These are phyloP conservation scores for Immersiporthe knoxdaviesiana DNA, from an alignment of 2,329 filamentous ascomycete species.

Conservation along the genomic window DNA sequence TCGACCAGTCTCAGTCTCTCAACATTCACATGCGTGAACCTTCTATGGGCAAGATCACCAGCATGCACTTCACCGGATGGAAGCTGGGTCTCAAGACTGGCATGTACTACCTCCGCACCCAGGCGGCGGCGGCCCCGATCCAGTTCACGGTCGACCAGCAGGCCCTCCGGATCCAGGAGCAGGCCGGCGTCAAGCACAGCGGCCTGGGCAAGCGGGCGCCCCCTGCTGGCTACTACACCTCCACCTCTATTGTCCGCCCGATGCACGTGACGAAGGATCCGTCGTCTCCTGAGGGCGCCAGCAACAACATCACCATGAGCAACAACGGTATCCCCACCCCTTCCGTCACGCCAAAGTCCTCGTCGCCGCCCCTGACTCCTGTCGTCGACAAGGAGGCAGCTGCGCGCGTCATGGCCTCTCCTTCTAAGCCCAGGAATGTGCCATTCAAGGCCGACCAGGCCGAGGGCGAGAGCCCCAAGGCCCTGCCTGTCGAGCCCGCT, in stretches of 20 bases:
- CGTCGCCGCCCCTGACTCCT: constrained; percentile 41
- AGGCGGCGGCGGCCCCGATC: constrained; percentile 94
- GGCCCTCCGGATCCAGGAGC: constrained; percentile 85
- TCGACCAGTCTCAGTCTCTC: constrained; percentile 97
- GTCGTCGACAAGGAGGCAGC: constrained; percentile 46
- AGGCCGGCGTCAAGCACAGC: constrained; percentile 67
- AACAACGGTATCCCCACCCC: constrained; percentile 70
- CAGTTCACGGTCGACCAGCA: constrained; percentile 99
- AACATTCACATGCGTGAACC: constrained; percentile 99
- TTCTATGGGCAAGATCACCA: constrained; percentile 99
- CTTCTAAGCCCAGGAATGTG: constrained; percentile 57
- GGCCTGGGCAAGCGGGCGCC: constrained; percentile 71
- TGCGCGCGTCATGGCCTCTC: constrained; percentile 54
- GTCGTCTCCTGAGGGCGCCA: constrained; percentile 43
- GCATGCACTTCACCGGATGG: constrained; percentile 99
- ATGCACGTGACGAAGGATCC: constrained; percentile 65
- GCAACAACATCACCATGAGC: constrained; percentile 35
- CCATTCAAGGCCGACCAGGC: constrained; percentile 76
- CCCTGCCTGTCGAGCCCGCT: constrained; percentile 72
- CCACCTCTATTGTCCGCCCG: constrained; percentile 67
- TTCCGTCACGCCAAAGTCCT: constrained; percentile 63
- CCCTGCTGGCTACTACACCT: constrained; percentile 59
- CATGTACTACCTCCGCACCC: constrained; percentile 99
- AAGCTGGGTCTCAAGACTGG: constrained; percentile 99
- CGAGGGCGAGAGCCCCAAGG: constrained; percentile 79